Evolutionary conservation across 139 green algal genomes (phyloP), one percentile per base, ranked within the genome.

Genomic region (Chlorella vulgaris): DNA sequence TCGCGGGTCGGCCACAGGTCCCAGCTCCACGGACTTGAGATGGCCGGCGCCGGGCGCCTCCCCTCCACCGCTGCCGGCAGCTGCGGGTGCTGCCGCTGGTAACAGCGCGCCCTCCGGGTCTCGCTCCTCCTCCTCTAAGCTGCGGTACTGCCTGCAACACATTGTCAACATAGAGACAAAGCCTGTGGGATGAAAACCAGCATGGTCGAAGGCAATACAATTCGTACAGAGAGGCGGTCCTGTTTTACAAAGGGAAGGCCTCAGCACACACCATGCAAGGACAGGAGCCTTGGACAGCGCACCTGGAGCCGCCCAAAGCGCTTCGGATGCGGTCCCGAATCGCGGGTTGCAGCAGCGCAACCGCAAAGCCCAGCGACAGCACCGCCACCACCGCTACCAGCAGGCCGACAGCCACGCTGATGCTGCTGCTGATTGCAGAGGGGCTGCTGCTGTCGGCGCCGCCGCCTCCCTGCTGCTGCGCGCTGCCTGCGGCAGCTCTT

Each of bases 291-390:
- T 33, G 31, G 26, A 18, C 19, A 19, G 4, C 58, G 29, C 78
- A 60, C 43, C 69, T 55, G 58, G 31, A 31, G 53, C n/a, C 40
- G 61, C n/a, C 31, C 31, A 74, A 38, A 24, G 50, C 18, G 36
- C 28, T 18, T 18, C 53, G 67, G 10, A 73, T 31, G 39, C 68
- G 78, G 31, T 74, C 65, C 2, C 78, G 67, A 28, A 38, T 43
- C 24, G 53, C 69, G 3, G 53, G 67, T 51, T 78, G 78, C 68
- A 83, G 38, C 63, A 83, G 69, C 19, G 29, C 78, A 36, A 83
- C 69, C 3, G 43, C 65, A 33, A 63, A 19, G 38, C 40, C 78
- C 15, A 78, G 53, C 33, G 58, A 35, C 51, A 78, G 3, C 40
- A 83, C 55, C 21, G 78, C 78, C 1, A 47, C 58, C 0, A 60